Percentiles rank a stretch among this genome's conserved stretches.
Evolutionary conservation across 768 basidiomycete genomes (phyloP).

Genomic region (Cystofilobasidium bisporidii): DNA sequence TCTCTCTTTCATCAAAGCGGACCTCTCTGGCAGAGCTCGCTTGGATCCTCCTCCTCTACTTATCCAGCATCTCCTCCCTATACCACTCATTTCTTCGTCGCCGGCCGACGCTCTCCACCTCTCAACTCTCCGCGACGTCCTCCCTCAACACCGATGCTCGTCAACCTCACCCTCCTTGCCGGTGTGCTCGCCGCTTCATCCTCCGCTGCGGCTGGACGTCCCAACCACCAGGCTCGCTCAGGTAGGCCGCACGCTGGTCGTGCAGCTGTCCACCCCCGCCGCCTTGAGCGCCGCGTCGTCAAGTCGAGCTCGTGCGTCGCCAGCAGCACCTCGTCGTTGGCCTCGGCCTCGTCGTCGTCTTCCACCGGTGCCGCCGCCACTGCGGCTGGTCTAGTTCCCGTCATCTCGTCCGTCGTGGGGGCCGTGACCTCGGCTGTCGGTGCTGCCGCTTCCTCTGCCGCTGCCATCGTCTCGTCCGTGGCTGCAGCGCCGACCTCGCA

Average conservation of each 20-base stretch:
- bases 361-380: background rate
- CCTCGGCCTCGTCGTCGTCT: background rate
- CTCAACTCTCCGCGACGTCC: background rate
- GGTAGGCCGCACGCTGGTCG: slow-evolving; percentile 2
- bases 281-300: slow-evolving; percentile 14
- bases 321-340: no score
- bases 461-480: background rate
- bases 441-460: background rate
- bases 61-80: background rate
- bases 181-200: background rate
- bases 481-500: background rate
- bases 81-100: background rate
- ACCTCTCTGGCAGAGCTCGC: no score
- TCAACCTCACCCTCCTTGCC: slow-evolving; percentile 6
- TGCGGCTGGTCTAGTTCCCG: background rate
- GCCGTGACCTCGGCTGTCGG: background rate
- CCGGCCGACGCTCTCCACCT: background rate
- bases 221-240: background rate
- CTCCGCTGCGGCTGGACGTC: background rate
- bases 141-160: background rate
- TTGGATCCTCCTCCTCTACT: background rate
- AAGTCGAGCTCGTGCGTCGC: background rate
- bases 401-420: background rate
- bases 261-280: background rate
- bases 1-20: no score